Evolutionary conservation across 257 asterid species (phyloP).

Genomic region (Forsythia suspensa): DNA sequence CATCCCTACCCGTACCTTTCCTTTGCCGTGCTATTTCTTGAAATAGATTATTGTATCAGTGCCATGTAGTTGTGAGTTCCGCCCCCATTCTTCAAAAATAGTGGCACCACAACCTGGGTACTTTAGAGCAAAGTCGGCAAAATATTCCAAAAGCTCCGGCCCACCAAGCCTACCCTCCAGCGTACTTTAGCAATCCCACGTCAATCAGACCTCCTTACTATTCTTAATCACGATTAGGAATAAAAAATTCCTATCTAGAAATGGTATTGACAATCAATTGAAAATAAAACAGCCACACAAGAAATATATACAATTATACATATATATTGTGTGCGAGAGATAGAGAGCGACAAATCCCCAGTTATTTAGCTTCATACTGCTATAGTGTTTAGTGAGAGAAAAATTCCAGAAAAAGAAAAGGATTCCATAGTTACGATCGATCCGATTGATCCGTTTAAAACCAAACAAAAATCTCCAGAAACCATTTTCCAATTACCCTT

Average conservation of each 20-base stretch:
- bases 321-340: too few species aligned
- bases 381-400: not conserved
- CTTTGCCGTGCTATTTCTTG: too few species aligned
- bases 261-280: not conserved
- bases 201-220: not conserved
- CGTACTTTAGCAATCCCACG: not conserved
- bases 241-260: not conserved
- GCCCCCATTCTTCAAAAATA: too few species aligned
- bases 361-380: not conserved
- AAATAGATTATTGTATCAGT: too few species aligned
- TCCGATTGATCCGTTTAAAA: slow-evolving; percentile 22
- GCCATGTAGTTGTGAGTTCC: too few species aligned
- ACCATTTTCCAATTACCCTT: slow-evolving; percentile 13
- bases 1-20: too few species aligned
- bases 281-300: not conserved
- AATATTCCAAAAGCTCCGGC: not conserved
- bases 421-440: slow-evolving; percentile 21
- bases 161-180: not conserved
- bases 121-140: not conserved
- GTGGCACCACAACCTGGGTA: too few species aligned
- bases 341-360: too few species aligned
- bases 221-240: not conserved
- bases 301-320: not conserved
- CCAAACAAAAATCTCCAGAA: slow-evolving; percentile 5
- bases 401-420: not conserved